Base-by-base conservation (phyloP, 2,329 filamentous ascomycete genomes). In the Penicillium sp. region DNA sequence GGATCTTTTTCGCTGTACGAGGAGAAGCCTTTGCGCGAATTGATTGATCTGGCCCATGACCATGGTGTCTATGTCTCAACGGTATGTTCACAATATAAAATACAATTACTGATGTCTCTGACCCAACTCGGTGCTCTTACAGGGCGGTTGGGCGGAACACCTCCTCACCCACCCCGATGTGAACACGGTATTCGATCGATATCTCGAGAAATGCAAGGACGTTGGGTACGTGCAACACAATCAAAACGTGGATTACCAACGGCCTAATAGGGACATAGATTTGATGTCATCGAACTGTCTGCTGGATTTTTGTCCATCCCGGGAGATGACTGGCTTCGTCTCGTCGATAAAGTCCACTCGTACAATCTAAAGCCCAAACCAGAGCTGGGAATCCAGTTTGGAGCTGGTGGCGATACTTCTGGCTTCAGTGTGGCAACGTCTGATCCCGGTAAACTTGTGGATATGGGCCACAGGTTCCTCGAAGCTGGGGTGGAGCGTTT, bases 351-450 rank as follows among this genome's bases (percentile, higher is more conserved):
- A 60, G 74, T 76, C 31, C 81, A 82, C 39, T 68, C 73, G 2
- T 76, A 77, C 54, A 79, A 80, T 1, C 67, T 85, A 16, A 81
- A 76, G 59, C 76, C 82, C 14, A 84, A 84, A 64, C 81, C 82
- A 1, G 82, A 84, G 61, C 70, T 84, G 37, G 82, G 82, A 0
- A 84, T 84, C 60, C 81, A 84, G 59, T 84, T 85, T 60, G 82
- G 82, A 21, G 82, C 82, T 0, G 82, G 82, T 2, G 82, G 82
- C 33, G 82, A 84, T 58, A 84, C 81, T 0, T 68, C 75, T 4
- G 74, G 79, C 0, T 70, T 74, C 4, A 77, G 76, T 27, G 74
- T 84, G 4, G 76, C 80, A 3, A 80, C 80, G 11, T 79, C 76
- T 4, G 81, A 82, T 59, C 79, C 81, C 0, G 71, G 72, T 14